Base-by-base conservation (phyloP, 352 stramenopile genomes). In the Phytophthora sp. region DNA sequence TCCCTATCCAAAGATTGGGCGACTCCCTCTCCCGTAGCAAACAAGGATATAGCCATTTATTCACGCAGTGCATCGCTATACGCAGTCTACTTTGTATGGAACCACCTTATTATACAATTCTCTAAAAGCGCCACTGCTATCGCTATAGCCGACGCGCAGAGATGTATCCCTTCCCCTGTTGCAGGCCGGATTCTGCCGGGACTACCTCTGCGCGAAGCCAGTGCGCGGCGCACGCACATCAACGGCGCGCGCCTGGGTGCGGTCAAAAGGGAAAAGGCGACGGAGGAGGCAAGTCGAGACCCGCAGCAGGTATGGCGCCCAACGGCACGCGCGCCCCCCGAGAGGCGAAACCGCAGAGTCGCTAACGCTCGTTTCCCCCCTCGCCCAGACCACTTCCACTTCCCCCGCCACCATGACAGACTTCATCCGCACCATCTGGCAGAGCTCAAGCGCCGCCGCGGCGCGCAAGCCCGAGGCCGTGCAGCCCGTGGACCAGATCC, bases 391-490 rank as follows among this genome's bases (percentile, higher is more conserved):
- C 46, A 50, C 32, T 32, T 32, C 59, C 26, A 54, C n/a, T n/a
- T n/a, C n/a, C 41, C 10, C 53, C 21, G 60, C 46, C 56, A 60
- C n/a, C 35, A 92, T 92, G 83, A 92, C 83, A 12, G 83, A 92
- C 30, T 90, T 90, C 34, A 84, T 92, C 49, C 83, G 83, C 56
- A 92, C 66, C 35, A 92, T 92, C 64, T 76, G 79, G 53, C 80
- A 80, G 51, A 84, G 69, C n/a, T 59, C 52, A 20, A 26, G 44
- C 15, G 15, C 52, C 3, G 30, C 51, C 23, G 17, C 28, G 10
- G 23, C 45, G 17, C 58, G 74, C 26, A 82, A 84, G 58, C 64
- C 59, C n/a, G 72, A 81, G 35, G 35, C 70, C 18, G 66, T 72
- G 21, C 58, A 57, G 31, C 80, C 79, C 6, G 77, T 92, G 41